Conservation (phyloP, 2,329 filamentous ascomycete species). For the Verticillium zaregamsianum region DNA sequence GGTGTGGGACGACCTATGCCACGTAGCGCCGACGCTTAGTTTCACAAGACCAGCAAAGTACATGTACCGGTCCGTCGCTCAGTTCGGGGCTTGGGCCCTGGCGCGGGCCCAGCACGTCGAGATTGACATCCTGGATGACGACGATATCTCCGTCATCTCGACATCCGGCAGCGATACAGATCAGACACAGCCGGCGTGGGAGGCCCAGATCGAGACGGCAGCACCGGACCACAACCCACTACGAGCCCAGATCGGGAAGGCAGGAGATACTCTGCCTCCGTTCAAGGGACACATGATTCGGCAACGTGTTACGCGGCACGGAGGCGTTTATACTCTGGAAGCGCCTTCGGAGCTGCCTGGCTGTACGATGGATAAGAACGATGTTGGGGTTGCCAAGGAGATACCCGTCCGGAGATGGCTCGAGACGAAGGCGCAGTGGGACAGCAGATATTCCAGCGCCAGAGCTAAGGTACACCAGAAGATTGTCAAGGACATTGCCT, state of each 20-base stretch:
- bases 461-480: conserved; percentile 70
- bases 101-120: conserved; percentile 74
- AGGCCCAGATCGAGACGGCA: conserved; percentile 7
- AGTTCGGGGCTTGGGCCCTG: conserved; percentile 90
- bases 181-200: conserved; percentile 4
- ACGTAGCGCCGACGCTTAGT: conserved; percentile 87
- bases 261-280: conserved; percentile 74
- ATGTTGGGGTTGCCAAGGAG: conserved; percentile 76
- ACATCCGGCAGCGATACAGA: conserved; percentile 35
- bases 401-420: conserved; percentile 83
- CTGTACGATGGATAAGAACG: conserved; percentile 56
- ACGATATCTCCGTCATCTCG: conserved; percentile 71
- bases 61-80: conserved; percentile 89
- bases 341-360: conserved; percentile 60
- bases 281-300: conserved; percentile 90
- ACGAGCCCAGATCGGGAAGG: conserved; percentile 63
- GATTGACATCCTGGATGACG: conserved; percentile 79
- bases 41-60: conserved; percentile 95
- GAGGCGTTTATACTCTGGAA: conserved; percentile 65
- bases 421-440: conserved; percentile 66
- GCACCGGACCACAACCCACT: conserved; percentile 6
- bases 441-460: conserved; percentile 64
- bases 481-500: conserved; percentile 66
- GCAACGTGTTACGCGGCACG: conserved; percentile 77
- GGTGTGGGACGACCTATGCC: conserved; percentile 93